Evolutionary conservation across 495 filamentous ascomycete genomes (phyloP), one percentile per base, ranked within the genome.

Genomic region (Lasiosphaeria miniovina): DNA sequence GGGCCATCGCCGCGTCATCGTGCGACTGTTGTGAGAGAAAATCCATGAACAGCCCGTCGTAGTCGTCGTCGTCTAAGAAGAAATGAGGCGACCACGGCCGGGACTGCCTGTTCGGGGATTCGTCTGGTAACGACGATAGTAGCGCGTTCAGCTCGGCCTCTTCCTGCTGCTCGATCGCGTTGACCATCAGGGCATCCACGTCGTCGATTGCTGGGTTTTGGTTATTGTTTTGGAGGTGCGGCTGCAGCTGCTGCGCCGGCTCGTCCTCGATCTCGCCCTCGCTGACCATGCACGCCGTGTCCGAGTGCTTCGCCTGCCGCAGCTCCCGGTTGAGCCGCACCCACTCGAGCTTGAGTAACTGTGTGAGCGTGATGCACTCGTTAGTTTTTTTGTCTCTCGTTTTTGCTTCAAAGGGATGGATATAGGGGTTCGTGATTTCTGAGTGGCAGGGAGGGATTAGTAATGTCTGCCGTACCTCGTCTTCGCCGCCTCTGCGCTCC

Each of bases 401-500:
- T 24, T 24, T 24, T 24, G 24, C 24, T 24, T 24, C 24, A 32
- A 48, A 49, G 12, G 6, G 4, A 12, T 32, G 1, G 41, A 14
- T 2, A 38, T 17, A n/a, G 12, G 24, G 54, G 10, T 33, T 31
- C 32, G 40, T n/a, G 34, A 8, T 11, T 24, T n/a, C n/a, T 4
- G 33, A 35, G 43, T 7, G 38, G 41, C 41, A 35, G 17, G 49
- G 12, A 1, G 33, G 46, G 7, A 3, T 11, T 6, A 6, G n/a
- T 10, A 12, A 43, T 11, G 31, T 14, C 12, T 3, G 4, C 11
- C 74, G 34, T 76, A 95, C 85, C 80, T 95, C 88, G 58, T 96
- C 90, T 49, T 90, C 88, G 2, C 90, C 77, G 43, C 84, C 83
- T 75, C 90, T 77, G 71, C 83, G 58, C 72, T 86, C 70, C 82